Base-by-base conservation (phyloP, 805 yeast genomes). In the Myxozyma melibiosi region DNA sequence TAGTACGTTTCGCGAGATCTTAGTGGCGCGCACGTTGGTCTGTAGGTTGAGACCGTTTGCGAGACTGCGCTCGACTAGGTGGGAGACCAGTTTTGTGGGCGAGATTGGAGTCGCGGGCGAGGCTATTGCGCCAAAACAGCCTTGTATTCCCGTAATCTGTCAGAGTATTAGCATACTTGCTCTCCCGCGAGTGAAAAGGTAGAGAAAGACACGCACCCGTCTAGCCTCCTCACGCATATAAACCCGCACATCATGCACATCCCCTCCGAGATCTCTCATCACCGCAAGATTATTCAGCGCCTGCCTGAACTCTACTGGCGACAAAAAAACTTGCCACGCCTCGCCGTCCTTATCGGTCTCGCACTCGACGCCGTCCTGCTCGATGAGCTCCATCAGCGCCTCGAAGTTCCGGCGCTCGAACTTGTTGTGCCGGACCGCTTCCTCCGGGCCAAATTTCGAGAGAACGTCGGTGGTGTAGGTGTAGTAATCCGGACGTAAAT, bases 51-150 rank as follows among this genome's bases (percentile, higher is more conserved):
- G 62, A n/a, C 77, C 78, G 24, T 66, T 66, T 11, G 62, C 57
- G 3, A 77, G 64, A 25, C 69, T 62, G 18, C 62, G 63, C 58
- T 70, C 68, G 47, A 78, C 61, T 1, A 78, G 50, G 1, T 68
- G 65, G 2, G 68, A 65, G 44, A 76, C 69, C 2, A 79, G 64
- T 59, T 74, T 74, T 64, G 78, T 76, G 2, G 81, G 79, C 73
- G 80, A 77, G 47, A 78, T 65, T 4, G 75, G 73, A 4, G 78
- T 76, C 2, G 80, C 80, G 3, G 79, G 75, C 55, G 70, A 72
- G 1, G 72, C 67, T 28, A 76, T 52, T 20, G 74, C 72, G 14
- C 74, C 71, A 13, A 65, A 59, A 24, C 73, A 67, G 6, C 64
- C 58, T 13, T 63, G 68, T 31, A 66, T 68, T 37, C 76, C 72